Percentiles rank a stretch among this genome's conserved stretches.
phyloP scores from a whole-genome alignment of 352 stramenopile genomes.

The Globisporangium mamillatum region DNA sequence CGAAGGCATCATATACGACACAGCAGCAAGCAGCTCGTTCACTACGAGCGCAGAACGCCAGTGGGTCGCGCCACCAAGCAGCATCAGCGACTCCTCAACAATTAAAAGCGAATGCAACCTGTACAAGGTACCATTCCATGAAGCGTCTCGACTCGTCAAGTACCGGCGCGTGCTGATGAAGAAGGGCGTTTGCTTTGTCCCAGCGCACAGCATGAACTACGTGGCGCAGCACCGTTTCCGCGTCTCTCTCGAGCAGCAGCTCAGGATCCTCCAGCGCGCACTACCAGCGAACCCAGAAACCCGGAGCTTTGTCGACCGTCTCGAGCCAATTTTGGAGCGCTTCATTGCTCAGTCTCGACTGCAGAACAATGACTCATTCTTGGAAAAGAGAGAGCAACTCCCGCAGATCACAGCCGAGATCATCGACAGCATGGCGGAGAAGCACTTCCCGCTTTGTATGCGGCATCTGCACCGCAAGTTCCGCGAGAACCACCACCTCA shows the following conservation, averaged over 20 bases:
- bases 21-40: background rate
- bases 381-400: too few relatives aligned
- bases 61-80: background rate
- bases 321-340: slow-evolving; percentile 33
- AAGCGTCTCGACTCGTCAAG: slow-evolving; percentile 37
- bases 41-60: background rate
- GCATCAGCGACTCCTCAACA: background rate
- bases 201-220: slow-evolving; percentile 27
- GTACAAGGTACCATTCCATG: slow-evolving; percentile 52
- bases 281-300: slow-evolving; percentile 31
- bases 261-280: slow-evolving; percentile 42
- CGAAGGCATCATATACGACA: background rate
- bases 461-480: slow-evolving; percentile 67
- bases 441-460: slow-evolving; percentile 84
- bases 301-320: background rate
- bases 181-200: slow-evolving; percentile 47
- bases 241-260: slow-evolving; percentile 26
- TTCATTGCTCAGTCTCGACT: slow-evolving; percentile 33
- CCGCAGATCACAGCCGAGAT: slow-evolving; percentile 55
- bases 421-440: slow-evolving; percentile 62
- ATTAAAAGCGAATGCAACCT: background rate
- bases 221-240: slow-evolving; percentile 46
- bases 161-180: slow-evolving; percentile 40
- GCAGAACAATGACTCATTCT: slow-evolving; percentile 17
- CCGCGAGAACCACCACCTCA: slow-evolving; percentile 76